Evolutionary conservation across 2,329 filamentous ascomycete species (phyloP).

Genomic region (Hawksworthiomyces lignivorus): DNA sequence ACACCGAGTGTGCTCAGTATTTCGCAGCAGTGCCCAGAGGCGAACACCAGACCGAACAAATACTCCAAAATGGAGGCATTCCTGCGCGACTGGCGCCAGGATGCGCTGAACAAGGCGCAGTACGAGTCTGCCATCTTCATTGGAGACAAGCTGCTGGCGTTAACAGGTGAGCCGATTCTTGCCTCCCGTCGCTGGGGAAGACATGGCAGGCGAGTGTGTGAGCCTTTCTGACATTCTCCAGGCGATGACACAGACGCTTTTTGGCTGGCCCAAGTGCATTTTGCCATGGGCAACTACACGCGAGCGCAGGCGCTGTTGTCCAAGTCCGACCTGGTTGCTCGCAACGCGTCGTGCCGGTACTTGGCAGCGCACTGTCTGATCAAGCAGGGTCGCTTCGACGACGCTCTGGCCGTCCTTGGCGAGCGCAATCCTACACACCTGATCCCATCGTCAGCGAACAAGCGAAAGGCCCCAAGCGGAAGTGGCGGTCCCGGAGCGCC

Average conservation of each 20-base stretch:
- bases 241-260: constrained; percentile 92
- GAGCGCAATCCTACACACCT: constrained; percentile 92
- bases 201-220: too few relatives aligned
- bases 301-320: constrained; percentile 81
- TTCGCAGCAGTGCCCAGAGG: too few relatives aligned
- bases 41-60: too few relatives aligned
- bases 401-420: constrained; percentile 77
- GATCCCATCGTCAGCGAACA: constrained; percentile 56
- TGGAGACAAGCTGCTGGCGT: constrained; percentile 88
- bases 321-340: constrained; percentile 71
- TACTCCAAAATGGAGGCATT: constrained; percentile 78
- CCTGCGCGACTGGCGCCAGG: constrained; percentile 88
- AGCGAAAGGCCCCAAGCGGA: constrained; percentile 44
- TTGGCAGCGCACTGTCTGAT: constrained; percentile 90
- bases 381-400: constrained; percentile 83
- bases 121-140: constrained; percentile 96
- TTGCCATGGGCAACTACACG: constrained; percentile 89
- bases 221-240: too few relatives aligned
- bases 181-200: too few relatives aligned
- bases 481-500: background rate
- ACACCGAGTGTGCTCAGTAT: too few relatives aligned
- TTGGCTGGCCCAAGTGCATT: constrained; percentile 97
- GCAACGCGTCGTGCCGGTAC: constrained; percentile 83
- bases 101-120: constrained; percentile 91
- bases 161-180: too few relatives aligned